Conservation (phyloP, 768 basidiomycete genomes). For the Floccularia luteovirens region DNA sequence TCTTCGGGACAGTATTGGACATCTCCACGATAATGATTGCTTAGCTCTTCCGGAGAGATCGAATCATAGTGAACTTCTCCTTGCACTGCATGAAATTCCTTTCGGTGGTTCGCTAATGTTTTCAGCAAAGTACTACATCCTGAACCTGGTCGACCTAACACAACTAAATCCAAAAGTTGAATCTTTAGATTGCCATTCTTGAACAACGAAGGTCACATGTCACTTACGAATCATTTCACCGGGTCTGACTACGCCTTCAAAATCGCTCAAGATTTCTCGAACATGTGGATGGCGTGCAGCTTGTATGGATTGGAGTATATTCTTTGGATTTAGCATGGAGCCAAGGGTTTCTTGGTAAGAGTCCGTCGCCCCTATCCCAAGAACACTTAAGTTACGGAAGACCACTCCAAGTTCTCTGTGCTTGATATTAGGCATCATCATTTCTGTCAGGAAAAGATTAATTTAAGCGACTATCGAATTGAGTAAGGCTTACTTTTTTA, state of each 20-base stretch:
- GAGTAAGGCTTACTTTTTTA: slow-evolving; percentile 20
- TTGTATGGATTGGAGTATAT: slow-evolving; percentile 35
- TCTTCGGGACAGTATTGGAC: slow-evolving; percentile 80
- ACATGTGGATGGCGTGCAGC: slow-evolving; percentile 52
- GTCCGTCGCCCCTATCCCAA: slow-evolving; percentile 46
- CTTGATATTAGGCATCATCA: slow-evolving; percentile 36
- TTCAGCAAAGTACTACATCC: slow-evolving; percentile 86
- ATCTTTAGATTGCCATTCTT: slow-evolving; percentile 11
- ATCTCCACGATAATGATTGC: slow-evolving; percentile 66
- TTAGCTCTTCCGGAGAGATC: slow-evolving; percentile 56
- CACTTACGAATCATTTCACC: slow-evolving; percentile 75
- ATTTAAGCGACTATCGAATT: slow-evolving; percentile 2
- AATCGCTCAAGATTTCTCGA: slow-evolving; percentile 53
- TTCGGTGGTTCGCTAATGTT: slow-evolving; percentile 65
- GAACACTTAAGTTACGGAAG: slow-evolving; percentile 53
- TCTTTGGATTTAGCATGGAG: slow-evolving; percentile 48
- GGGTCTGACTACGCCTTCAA: slow-evolving; percentile 58
- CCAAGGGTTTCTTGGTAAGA: slow-evolving; percentile 52
- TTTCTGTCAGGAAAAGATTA: slow-evolving; percentile 23
- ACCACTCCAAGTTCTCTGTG: slow-evolving; percentile 51
- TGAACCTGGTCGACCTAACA: slow-evolving; percentile 78
- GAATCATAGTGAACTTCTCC: slow-evolving; percentile 78
- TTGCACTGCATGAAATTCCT: slow-evolving; percentile 58
- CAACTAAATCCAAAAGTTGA: slow-evolving; percentile 36
- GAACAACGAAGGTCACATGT: neutral